Percentiles rank a stretch among this genome's conserved stretches.
These are phyloP conservation scores for Amaranthus hypochondriacus DNA, from an alignment of 148 eudicot species.

Conservation along the genomic window DNA sequence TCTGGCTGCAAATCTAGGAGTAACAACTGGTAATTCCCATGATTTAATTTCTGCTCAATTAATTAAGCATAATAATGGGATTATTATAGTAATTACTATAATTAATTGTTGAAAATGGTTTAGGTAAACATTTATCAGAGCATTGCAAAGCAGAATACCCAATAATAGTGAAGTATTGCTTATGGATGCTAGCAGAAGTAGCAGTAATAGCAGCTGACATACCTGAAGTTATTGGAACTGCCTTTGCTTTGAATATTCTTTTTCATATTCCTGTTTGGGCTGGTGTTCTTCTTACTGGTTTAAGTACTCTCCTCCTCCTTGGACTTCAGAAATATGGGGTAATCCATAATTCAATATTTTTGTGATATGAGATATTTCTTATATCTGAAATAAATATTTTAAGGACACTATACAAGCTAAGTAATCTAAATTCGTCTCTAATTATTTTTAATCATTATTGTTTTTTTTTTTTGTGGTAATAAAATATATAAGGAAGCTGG, in stretches of 20 bases:
- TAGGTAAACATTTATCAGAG: conserved; percentile 82
- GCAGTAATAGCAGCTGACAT: conserved; percentile 93
- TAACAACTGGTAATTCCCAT: conserved; percentile 51
- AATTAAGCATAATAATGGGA: too few species aligned
- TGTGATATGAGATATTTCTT: too few species aligned
- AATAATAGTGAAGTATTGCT: conserved; percentile 49
- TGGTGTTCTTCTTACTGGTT: conserved; percentile 79
- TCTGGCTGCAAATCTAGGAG: conserved; percentile 91
- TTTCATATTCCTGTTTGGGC: conserved; percentile 79
- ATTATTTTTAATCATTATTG: neutral
- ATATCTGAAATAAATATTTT: neutral
- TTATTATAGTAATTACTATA: too few species aligned
- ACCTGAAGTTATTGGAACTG: conserved; percentile 95
- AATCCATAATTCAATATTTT: too few species aligned
- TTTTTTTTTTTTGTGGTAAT: neutral
- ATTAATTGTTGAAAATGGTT: too few species aligned
- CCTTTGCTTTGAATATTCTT: conserved; percentile 75
- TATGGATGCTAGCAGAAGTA: conserved; percentile 84
- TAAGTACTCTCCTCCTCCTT: conserved; percentile 75
- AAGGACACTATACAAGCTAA: neutral
- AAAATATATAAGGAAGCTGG: conserved; percentile 63
- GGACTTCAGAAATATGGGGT: conserved; percentile 87
- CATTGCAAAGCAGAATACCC: conserved; percentile 91
- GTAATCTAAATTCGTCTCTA: neutral
- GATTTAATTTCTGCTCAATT: too few species aligned